Evolutionary conservation across 306 rosid genomes (phyloP), one percentile per base, ranked within the genome.

Genomic region (Dryas octopetala): DNA sequence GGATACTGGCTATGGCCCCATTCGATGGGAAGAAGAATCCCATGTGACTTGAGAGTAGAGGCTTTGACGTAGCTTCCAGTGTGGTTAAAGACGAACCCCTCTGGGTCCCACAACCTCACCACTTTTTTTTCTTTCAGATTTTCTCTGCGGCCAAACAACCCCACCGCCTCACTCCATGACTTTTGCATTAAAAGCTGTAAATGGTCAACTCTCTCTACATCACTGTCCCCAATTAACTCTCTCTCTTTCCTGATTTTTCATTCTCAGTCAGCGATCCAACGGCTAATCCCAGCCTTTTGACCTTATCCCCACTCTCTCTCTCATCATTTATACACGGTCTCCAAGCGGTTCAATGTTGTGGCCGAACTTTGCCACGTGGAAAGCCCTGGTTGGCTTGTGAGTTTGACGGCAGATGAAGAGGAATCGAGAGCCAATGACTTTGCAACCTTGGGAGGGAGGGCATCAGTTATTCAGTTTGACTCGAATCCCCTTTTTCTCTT

Each of bases 161-260:
- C 79, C 68, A 73, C 81, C 76, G 26, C 61, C 71, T 50, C 55
- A 54, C 68, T 51, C 70, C 5, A 50, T n/a, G 87, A 86, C 86
- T 86, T 69, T 66, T 82, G 88, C 90, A 85, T 89, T 71, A 83
- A 91, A 88, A 83, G 90, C 73, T 66, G 90, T 61, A 62, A 83
- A 86, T 82, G 91, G 96, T 91, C 96, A 91, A 91, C 93, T 83
- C 80, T 80, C 93, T 83, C 80, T 80, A 78, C 87, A 85, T 69
- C 80, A 52, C 87, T 86, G 91, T 91, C 90, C 44, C 80, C 88
- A 91, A 89, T 91, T 75, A 65, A 78, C 59, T 52, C 74, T 23
- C 15, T 62, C 28, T 54, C 1, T 67, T 41, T 57, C 38, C 65
- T 5, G 40, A 55, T 44, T 69, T 61, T 13, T 64, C 71, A 62